phyloP scores from a whole-genome alignment of 2,329 filamentous ascomycete genomes.

The Penicillium sp. region DNA sequence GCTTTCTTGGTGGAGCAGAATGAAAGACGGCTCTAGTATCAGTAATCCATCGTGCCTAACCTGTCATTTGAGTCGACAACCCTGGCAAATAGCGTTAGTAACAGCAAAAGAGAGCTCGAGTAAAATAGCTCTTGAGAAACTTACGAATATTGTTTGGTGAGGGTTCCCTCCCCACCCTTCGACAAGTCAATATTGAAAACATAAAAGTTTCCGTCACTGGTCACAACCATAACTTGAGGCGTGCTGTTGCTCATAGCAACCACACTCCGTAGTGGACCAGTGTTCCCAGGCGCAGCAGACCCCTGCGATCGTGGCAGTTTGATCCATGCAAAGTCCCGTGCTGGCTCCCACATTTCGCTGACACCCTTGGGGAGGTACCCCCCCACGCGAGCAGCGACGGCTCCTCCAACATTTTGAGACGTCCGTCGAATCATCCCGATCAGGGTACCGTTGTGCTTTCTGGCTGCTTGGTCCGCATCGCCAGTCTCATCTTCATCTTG shows the following conservation, averaged over 20 bases:
- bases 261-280: slow-evolving; percentile 76
- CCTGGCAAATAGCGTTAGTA: slow-evolving; percentile 19
- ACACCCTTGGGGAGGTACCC: slow-evolving; percentile 92
- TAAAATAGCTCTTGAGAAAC: slow-evolving; percentile 38
- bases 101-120: slow-evolving; percentile 12
- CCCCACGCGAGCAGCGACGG: slow-evolving; percentile 83
- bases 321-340: slow-evolving; percentile 93
- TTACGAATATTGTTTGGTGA: slow-evolving; percentile 92
- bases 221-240: slow-evolving; percentile 97
- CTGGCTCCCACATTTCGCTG: slow-evolving; percentile 96
- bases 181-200: slow-evolving; percentile 95
- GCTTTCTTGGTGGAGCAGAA: not conserved
- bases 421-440: slow-evolving; percentile 91
- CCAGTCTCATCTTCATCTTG: slow-evolving; percentile 36
- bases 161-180: slow-evolving; percentile 84
- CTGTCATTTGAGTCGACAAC: slow-evolving; percentile 48
- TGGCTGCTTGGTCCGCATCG: slow-evolving; percentile 35
- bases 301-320: slow-evolving; percentile 69
- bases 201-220: slow-evolving; percentile 91
- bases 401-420: slow-evolving; percentile 88
- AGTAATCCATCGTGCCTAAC: slow-evolving; percentile 39
- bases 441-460: slow-evolving; percentile 70
- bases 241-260: slow-evolving; percentile 95
- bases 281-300: slow-evolving; percentile 39
- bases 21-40: slow-evolving; percentile 6